Percentiles rank a stretch among this genome's conserved stretches.
These are phyloP conservation scores for Syzygium malaccense DNA, from an alignment of 441 rosid species.

Conservation along the genomic window DNA sequence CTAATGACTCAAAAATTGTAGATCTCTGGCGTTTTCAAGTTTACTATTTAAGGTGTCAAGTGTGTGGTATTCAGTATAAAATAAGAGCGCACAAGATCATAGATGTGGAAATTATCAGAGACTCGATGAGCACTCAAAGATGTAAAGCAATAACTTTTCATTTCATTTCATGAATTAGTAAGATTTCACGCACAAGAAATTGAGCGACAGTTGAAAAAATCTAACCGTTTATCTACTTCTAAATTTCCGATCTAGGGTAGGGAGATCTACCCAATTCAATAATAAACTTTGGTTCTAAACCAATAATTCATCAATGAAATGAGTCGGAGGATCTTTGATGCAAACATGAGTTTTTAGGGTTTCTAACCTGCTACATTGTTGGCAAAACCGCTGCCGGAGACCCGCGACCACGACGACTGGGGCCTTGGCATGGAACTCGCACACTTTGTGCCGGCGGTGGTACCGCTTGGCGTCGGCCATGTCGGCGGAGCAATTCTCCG, in stretches of 20 bases:
- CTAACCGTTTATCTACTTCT: not conserved
- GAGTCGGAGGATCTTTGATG: not conserved
- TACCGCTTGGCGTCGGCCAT: conserved; percentile 63
- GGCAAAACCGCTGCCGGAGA: conserved; percentile 74
- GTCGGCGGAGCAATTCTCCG: conserved; percentile 46
- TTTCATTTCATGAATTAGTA: not conserved
- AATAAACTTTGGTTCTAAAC: not conserved
- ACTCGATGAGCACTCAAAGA: not conserved
- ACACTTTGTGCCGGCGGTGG: conserved; percentile 78
- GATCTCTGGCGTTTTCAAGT: not conserved
- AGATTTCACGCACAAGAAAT: not conserved
- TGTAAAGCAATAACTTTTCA: not conserved
- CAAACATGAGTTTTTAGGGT: conserved; percentile 22
- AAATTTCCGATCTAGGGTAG: not conserved
- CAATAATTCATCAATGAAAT: not conserved
- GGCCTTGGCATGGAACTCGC: conserved; percentile 77
- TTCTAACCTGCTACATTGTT: conserved; percentile 92
- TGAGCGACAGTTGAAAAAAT: not conserved
- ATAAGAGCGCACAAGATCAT: not conserved
- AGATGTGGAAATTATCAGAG: not conserved
- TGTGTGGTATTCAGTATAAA: not conserved
- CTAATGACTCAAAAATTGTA: not conserved
- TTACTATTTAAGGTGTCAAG: not conserved
- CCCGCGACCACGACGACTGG: conserved; percentile 43
- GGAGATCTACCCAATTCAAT: not conserved